These are phyloP conservation scores for Blastobotrys raffinosifermentans DNA, from an alignment of 1,139 yeast species.

Conservation along the genomic window DNA sequence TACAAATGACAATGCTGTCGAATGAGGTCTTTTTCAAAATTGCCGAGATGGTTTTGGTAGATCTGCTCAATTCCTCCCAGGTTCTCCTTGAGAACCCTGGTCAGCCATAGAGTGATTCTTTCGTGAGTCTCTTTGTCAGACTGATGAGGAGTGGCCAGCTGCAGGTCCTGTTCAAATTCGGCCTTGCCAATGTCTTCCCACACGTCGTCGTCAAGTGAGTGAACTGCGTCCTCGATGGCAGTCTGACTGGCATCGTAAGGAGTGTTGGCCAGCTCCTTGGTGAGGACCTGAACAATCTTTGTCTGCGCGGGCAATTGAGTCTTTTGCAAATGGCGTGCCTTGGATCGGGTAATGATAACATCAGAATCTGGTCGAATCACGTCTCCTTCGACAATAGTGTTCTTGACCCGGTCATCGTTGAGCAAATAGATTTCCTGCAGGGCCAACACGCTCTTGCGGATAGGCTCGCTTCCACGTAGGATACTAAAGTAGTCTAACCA, in stretches of 20 bases:
- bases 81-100: constrained; percentile 51
- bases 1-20: constrained; percentile 6
- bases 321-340: constrained; percentile 58
- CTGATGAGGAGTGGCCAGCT: constrained; percentile 13
- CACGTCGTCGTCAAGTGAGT: constrained; percentile 36
- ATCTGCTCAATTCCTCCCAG: constrained; percentile 49
- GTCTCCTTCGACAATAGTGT: constrained; percentile 69
- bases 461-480: constrained; percentile 70
- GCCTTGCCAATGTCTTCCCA: constrained; percentile 76
- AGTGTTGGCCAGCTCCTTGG: constrained; percentile 54
- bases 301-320: constrained; percentile 62
- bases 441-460: constrained; percentile 66
- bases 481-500: constrained; percentile 84
- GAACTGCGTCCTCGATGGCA: constrained; percentile 31
- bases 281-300: constrained; percentile 66
- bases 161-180: constrained; percentile 33
- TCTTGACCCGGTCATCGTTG: constrained; percentile 48
- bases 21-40: constrained; percentile 50
- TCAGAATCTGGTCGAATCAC: constrained; percentile 56
- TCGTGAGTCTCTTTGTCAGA: constrained; percentile 31
- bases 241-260: constrained; percentile 36
- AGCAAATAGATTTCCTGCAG: constrained; percentile 58
- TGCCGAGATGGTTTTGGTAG: constrained; percentile 44
- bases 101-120: constrained; percentile 56
- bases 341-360: constrained; percentile 75